A percentile compares a stretch with the other conserved stretches of the same genome.
Conservation (phyloP, 2,329 filamentous ascomycete genomes). For the Purpureocillium takamizusanense region DNA sequence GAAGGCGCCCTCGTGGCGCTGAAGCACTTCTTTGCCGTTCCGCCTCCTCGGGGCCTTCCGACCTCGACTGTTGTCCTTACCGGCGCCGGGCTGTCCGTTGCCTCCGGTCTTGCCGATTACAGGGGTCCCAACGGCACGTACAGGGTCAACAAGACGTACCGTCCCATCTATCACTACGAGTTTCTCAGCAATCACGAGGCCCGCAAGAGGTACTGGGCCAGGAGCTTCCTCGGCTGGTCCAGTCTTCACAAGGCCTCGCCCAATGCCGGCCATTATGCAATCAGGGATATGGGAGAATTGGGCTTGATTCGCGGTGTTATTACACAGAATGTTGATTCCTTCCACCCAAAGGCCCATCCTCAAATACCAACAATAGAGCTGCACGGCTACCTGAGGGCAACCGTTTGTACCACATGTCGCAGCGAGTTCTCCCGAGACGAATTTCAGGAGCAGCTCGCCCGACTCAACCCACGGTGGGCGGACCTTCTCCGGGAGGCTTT, state of each 20-base stretch:
- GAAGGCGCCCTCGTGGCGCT: slow-evolving; percentile 71
- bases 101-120: slow-evolving; percentile 89
- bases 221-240: slow-evolving; percentile 89
- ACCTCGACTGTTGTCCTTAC: slow-evolving; percentile 47
- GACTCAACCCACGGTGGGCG: slow-evolving; percentile 80
- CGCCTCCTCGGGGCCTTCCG: slow-evolving; percentile 39
- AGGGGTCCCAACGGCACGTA: slow-evolving; percentile 86
- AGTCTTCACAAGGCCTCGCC: slow-evolving; percentile 69
- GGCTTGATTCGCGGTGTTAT: slow-evolving; percentile 70
- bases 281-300: slow-evolving; percentile 61
- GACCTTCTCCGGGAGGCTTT: slow-evolving; percentile 65
- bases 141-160: slow-evolving; percentile 79
- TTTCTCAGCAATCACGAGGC: slow-evolving; percentile 75
- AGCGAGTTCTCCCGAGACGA: slow-evolving; percentile 59
- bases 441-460: slow-evolving; percentile 69
- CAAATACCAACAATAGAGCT: slow-evolving; percentile 69
- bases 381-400: slow-evolving; percentile 78
- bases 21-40: slow-evolving; percentile 61
- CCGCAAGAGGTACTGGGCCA: slow-evolving; percentile 89
- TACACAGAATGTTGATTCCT: slow-evolving; percentile 96
- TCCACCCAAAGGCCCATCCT: slow-evolving; percentile 74
- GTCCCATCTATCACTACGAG: slow-evolving; percentile 88
- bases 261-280: slow-evolving; percentile 70
- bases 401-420: slow-evolving; percentile 73
- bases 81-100: slow-evolving; percentile 87